These are phyloP conservation scores for Xylariaceae sp. DNA, from an alignment of 2,329 filamentous ascomycete species.

Conservation along the genomic window DNA sequence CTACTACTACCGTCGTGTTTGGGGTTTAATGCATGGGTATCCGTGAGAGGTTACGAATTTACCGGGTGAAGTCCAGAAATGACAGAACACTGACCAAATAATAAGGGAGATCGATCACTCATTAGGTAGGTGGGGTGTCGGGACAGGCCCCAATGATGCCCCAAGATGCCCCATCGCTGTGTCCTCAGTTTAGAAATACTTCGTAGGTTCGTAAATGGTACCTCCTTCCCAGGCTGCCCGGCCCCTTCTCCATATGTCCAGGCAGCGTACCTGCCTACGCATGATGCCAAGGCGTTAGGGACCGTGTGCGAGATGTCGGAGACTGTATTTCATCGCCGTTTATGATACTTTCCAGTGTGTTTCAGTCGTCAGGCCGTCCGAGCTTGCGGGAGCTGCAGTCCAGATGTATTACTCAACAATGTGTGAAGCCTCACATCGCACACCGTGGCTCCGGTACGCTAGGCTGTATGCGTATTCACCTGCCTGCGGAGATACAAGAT, in stretches of 20 bases:
- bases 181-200: neutral
- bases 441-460: neutral
- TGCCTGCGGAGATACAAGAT: neutral
- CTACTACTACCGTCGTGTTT: too few relatives aligned
- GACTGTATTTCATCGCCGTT: neutral
- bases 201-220: too few relatives aligned
- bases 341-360: neutral
- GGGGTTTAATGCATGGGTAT: too few relatives aligned
- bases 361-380: neutral
- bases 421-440: neutral
- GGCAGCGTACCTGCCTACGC: too few relatives aligned
- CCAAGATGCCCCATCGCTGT: neutral
- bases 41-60: too few relatives aligned
- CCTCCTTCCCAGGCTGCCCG: too few relatives aligned
- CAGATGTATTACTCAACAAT: neutral
- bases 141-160: neutral
- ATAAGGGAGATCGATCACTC: neutral
- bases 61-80: too few relatives aligned
- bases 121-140: neutral
- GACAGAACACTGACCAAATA: neutral
- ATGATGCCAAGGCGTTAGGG: neutral
- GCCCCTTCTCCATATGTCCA: too few relatives aligned
- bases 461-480: neutral
- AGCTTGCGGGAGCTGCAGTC: neutral
- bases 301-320: neutral